These are phyloP conservation scores for Pyracantha coccinea DNA, from an alignment of 331 rosid species.

Conservation along the genomic window DNA sequence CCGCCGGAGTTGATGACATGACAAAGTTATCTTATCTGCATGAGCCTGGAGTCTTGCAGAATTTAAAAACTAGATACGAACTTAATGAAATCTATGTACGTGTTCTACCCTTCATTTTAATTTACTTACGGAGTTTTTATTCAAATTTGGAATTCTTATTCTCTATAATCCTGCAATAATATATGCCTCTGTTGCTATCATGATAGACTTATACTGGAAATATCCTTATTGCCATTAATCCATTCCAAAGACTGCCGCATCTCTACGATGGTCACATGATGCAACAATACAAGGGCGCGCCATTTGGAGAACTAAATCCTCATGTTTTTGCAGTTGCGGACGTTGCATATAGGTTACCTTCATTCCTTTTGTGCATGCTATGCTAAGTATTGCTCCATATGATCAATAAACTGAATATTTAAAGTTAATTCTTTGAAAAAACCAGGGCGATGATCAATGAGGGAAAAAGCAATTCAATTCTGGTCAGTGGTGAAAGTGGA, in stretches of 20 bases:
- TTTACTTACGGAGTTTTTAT: background rate
- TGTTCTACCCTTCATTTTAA: constrained; percentile 11
- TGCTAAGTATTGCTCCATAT: background rate
- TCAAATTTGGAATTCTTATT: background rate
- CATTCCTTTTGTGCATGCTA: constrained; percentile 9
- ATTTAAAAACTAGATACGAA: constrained; percentile 82
- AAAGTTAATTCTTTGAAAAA: constrained; percentile 11
- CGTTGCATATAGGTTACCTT: constrained; percentile 79
- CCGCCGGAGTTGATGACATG: constrained; percentile 99
- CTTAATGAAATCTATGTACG: constrained; percentile 93
- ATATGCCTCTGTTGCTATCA: constrained; percentile 7
- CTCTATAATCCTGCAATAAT: background rate
- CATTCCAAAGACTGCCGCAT: constrained; percentile 96
- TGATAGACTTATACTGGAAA: constrained; percentile 96
- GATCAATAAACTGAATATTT: constrained; percentile 7
- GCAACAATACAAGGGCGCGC: constrained; percentile 99
- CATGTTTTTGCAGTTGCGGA: constrained; percentile 99
- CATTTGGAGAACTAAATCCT: constrained; percentile 91
- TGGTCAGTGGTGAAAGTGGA: constrained; percentile 99
- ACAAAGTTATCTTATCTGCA: constrained; percentile 94
- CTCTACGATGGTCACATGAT: constrained; percentile 87
- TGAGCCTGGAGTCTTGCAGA: constrained; percentile 95
- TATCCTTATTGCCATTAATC: constrained; percentile 94
- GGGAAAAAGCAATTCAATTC: constrained; percentile 90
- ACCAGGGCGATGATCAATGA: constrained; percentile 87